These are phyloP conservation scores for Zygosaccharomyces pseudobailii DNA, from an alignment of 1,139 yeast genomes.

Conservation along the genomic window DNA sequence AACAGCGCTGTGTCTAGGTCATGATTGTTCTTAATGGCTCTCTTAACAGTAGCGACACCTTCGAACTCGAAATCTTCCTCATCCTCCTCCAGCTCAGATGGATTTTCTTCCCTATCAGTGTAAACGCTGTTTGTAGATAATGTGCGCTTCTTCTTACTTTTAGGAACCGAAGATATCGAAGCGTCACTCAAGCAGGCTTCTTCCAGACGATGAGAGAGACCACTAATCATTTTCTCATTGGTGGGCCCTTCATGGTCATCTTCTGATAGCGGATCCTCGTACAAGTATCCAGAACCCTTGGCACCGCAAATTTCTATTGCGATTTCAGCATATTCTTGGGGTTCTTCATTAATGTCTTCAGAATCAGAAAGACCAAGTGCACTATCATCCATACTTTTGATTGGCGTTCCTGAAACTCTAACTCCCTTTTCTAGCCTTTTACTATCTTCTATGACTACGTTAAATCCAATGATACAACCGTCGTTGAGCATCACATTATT, in stretches of 20 bases:
- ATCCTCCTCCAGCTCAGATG: slow-evolving; percentile 41
- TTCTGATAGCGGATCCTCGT: slow-evolving; percentile 47
- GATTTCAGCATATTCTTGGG: slow-evolving; percentile 24
- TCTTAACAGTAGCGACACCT: slow-evolving; percentile 87
- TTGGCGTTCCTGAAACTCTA: slow-evolving; percentile 45
- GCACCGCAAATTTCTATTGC: slow-evolving; percentile 49
- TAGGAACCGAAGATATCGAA: slow-evolving; percentile 57
- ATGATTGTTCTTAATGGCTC: slow-evolving; percentile 89
- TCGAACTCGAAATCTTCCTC: slow-evolving; percentile 84
- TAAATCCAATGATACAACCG: slow-evolving; percentile 79
- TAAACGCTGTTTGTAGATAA: slow-evolving; percentile 42
- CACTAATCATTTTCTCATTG: slow-evolving; percentile 30
- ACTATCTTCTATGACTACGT: slow-evolving; percentile 57
- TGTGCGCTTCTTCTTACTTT: slow-evolving; percentile 44
- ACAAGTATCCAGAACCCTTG: slow-evolving; percentile 56
- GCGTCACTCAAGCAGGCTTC: slow-evolving; percentile 71
- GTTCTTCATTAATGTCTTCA: slow-evolving; percentile 29
- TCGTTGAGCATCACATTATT: slow-evolving; percentile 47
- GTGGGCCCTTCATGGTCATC: slow-evolving; percentile 41
- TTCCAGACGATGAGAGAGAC: slow-evolving; percentile 54
- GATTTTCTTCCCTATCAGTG: slow-evolving; percentile 34
- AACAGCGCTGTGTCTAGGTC: slow-evolving; percentile 88
- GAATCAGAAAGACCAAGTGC: slow-evolving; percentile 27
- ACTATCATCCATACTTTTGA: slow-evolving; percentile 30
- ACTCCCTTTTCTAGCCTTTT: slow-evolving; percentile 46